phyloP scores from a whole-genome alignment of 768 basidiomycete genomes.

The Lactarius evosmus region DNA sequence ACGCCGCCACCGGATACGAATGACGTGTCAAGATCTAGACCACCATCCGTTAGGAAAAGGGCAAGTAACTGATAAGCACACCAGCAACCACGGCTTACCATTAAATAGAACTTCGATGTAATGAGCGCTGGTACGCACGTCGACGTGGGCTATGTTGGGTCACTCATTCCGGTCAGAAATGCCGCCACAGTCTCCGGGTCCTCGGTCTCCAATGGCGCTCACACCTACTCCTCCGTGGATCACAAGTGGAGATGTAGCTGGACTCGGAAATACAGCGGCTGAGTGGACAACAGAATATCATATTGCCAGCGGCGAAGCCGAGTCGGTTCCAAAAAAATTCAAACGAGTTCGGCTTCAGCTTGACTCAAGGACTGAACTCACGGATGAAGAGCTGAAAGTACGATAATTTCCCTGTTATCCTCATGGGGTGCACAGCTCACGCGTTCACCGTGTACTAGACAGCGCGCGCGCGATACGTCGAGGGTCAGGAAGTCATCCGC shows the following conservation, averaged over 20 bases:
- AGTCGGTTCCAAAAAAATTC: slow-evolving; percentile 37
- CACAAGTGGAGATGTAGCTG: not conserved
- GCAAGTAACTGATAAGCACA: slow-evolving; percentile 10
- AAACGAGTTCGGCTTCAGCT: slow-evolving; percentile 55
- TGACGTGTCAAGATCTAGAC: not conserved
- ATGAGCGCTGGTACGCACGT: slow-evolving; percentile 15
- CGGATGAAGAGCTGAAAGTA: slow-evolving; percentile 79
- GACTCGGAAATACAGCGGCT: not conserved
- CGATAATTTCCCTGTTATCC: slow-evolving; percentile 3
- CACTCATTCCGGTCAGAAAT: slow-evolving; percentile 9
- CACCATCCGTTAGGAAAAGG: slow-evolving; percentile 18
- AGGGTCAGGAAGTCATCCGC: slow-evolving; percentile 55
- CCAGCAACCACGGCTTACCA: not conserved
- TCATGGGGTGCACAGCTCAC: not conserved
- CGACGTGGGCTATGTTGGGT: not conserved
- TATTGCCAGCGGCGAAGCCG: slow-evolving; percentile 4
- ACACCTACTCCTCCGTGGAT: slow-evolving; percentile 24
- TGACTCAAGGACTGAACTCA: slow-evolving; percentile 74
- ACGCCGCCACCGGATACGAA: not conserved
- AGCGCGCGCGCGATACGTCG: slow-evolving; percentile 61
- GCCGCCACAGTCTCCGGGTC: slow-evolving; percentile 4
- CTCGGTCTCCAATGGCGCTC: slow-evolving; percentile 6
- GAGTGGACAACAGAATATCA: not conserved
- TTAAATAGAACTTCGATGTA: slow-evolving; percentile 18
- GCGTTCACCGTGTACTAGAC: slow-evolving; percentile 31